Evolutionary conservation across 225 moss, liverwort and hornwort genomes (phyloP), one percentile per base, ranked within the genome.

Genomic region (Antitrichia curtipendula): DNA sequence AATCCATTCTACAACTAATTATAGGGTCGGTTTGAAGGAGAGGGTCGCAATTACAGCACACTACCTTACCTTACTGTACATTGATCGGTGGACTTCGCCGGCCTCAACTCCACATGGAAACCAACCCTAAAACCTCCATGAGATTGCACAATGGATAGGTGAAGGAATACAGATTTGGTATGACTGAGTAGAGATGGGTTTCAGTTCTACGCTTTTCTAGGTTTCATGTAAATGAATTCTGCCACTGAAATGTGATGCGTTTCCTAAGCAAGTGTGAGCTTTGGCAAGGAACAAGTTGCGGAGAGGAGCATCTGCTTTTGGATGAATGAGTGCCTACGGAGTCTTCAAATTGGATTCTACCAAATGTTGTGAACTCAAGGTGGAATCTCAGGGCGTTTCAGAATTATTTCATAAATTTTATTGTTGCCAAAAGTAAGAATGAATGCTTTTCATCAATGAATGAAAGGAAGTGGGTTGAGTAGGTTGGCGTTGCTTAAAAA

Each of bases 161-260:
- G 20, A 65, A 65, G 36, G 20, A 65, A 19, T 65, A 20, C 11
- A 20, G 6, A 36, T 64, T 63, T 64, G 64, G 19, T 64, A 19
- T 6, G 6, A 64, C 3, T 0, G 1, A 40, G 38, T 68, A 13
- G 13, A 22, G 23, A 57, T 78, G 58, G 18, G 3, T 58, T 29
- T 73, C 10, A 31, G 1, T 73, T 73, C 2, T 58, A 58, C 4
- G 18, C 2, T 78, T 40, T 57, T 38, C 2, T 56, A 18, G 7
- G 11, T 38, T 57, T 29, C 17, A 57, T 28, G 11, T 28, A 12
- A 58, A 27, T 28, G 41, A 58, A 78, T 58, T 58, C 12, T 40
- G 5, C 7, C 4, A 5, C 41, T 14, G 14, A 69, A 69, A 41
- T 14, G 25, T 8, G 8, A 15, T 0, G 5, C 1, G 0, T 23